Evolutionary conservation across 768 basidiomycete genomes (phyloP).

Genomic region (Kwoniella europaea): DNA sequence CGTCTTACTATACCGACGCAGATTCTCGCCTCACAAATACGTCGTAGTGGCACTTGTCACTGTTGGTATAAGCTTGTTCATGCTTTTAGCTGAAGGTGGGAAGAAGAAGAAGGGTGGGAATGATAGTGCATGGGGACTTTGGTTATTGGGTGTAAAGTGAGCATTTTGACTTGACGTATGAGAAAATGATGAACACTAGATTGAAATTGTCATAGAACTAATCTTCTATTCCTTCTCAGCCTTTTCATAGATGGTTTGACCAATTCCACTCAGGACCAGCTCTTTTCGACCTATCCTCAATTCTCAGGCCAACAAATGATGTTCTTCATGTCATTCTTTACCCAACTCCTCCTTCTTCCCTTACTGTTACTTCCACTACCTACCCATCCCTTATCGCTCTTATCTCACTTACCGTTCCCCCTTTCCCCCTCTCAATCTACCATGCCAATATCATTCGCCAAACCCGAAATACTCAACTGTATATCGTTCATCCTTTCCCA

Average conservation of each 20-base stretch:
- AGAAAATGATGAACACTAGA: too few species aligned
- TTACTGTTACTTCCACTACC: slow-evolving; percentile 66
- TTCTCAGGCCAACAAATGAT: slow-evolving; percentile 96
- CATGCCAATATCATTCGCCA: slow-evolving; percentile 25
- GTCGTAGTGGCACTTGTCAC: slow-evolving; percentile 93
- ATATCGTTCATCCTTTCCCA: slow-evolving; percentile 77
- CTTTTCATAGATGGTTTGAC: slow-evolving; percentile 88
- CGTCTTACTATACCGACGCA: slow-evolving; percentile 87
- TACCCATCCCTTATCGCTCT: slow-evolving; percentile 69
- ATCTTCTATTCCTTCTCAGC: slow-evolving; percentile 61
- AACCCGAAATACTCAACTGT: slow-evolving; percentile 60
- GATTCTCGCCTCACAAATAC: slow-evolving; percentile 93
- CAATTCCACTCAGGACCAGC: slow-evolving; percentile 96
- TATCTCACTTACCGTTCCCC: slow-evolving; percentile 64
- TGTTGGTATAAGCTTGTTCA: slow-evolving; percentile 87
- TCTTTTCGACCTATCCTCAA: slow-evolving; percentile 75
- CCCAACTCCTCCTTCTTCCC: slow-evolving; percentile 71
- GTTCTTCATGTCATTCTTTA: slow-evolving; percentile 95
- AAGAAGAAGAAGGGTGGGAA: slow-evolving; percentile 61
- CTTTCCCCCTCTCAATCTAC: slow-evolving; percentile 14
- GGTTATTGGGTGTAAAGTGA: slow-evolving; percentile 60
- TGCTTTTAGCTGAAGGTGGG: slow-evolving; percentile 67
- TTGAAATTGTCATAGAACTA: background rate
- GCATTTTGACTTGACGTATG: slow-evolving; percentile 2
- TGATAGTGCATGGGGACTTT: slow-evolving; percentile 60